Base-by-base conservation (phyloP, 2,329 filamentous ascomycete genomes). In the Ophiostoma montium region DNA sequence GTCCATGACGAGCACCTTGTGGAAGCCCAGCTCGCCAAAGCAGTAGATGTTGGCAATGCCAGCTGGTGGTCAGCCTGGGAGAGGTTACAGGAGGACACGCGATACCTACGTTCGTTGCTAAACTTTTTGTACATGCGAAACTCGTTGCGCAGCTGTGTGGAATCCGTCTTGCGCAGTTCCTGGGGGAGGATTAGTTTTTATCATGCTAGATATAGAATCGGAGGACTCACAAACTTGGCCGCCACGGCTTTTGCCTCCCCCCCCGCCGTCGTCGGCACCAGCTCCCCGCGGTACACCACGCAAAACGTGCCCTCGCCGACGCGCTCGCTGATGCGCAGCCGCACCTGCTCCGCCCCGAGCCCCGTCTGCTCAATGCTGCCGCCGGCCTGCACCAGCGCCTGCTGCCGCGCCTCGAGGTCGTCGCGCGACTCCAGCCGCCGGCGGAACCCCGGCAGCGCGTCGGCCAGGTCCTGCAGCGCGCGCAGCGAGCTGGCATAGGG, bases 361-460 rank as follows among this genome's bases (percentile, higher is more conserved):
- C 50, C 49, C 4, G 50, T 50, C 15, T 32, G 27, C 23, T 54
- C 47, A 16, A 53, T 13, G 1, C 46, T 33, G 11, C 52, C 53
- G 3, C 48, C 49, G 23, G 30, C 33, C 11, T 50, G 31, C 7
- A 21, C 18, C 2, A 56, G 47, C 1, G 13, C 9, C 12, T 23
- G 46, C 47, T 56, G 55, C 89, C 90, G 1, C 69, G 96, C 19
- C 78, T 95, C 15, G 87, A 96, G 60, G 72, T 95, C 3, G 95
- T 96, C 61, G 79, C 87, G n/a, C 80, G 80, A 1, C 69, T 96
- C n/a, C 84, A 94, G 59, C 2, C 47, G 44, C 7, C 16, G 13
- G 12, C 23, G 8, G 15, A 53, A 48, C 5, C 9, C 27, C 11
- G 50, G 32, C 10, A 55, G 16, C n/a, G 44, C 7, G 5, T 33